phyloP scores from a whole-genome alignment of 192 early-diverging fungal genomes.

The Coemansia sp. region DNA sequence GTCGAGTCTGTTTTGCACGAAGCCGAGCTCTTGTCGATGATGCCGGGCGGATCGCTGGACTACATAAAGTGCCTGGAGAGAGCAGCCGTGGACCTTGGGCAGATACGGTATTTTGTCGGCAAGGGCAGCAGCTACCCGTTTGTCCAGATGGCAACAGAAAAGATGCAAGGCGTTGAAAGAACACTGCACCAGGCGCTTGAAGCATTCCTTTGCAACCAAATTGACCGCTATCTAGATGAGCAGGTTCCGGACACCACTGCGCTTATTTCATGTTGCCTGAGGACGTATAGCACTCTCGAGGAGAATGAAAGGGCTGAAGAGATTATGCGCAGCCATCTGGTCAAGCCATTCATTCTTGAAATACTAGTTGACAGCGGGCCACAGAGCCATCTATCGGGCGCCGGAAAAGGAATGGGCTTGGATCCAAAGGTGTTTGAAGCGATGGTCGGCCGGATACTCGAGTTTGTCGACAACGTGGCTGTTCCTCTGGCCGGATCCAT shows the following conservation, averaged over 20 bases:
- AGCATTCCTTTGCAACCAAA: slow-evolving; percentile 9
- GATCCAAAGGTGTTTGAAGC: slow-evolving; percentile 21
- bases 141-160: slow-evolving; percentile 18
- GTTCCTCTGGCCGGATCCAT: slow-evolving; percentile 18
- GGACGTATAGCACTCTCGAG: slow-evolving; percentile 36
- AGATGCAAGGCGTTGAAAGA: slow-evolving; percentile 16
- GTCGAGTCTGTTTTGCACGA: slow-evolving; percentile 22
- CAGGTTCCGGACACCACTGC: neutral
- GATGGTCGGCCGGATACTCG: slow-evolving; percentile 21
- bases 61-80: slow-evolving; percentile 43
- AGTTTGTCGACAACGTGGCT: slow-evolving; percentile 13
- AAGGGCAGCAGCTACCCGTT: slow-evolving; percentile 30
- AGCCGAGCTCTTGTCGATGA: neutral
- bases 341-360: slow-evolving; percentile 14
- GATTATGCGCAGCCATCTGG: slow-evolving; percentile 27
- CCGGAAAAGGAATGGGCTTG: slow-evolving; percentile 40
- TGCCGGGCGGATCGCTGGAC: slow-evolving; percentile 9
- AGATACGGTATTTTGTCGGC: slow-evolving; percentile 36
- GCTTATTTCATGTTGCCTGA: slow-evolving; percentile 28
- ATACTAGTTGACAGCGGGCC: slow-evolving; percentile 10
- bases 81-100: slow-evolving; percentile 34
- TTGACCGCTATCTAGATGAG: slow-evolving; percentile 12
- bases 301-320: slow-evolving; percentile 21
- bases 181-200: slow-evolving; percentile 23
- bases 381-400: slow-evolving; percentile 5